Base-by-base conservation (phyloP, 2,329 filamentous ascomycete genomes). In the Berkeleyomyces rouxiae region DNA sequence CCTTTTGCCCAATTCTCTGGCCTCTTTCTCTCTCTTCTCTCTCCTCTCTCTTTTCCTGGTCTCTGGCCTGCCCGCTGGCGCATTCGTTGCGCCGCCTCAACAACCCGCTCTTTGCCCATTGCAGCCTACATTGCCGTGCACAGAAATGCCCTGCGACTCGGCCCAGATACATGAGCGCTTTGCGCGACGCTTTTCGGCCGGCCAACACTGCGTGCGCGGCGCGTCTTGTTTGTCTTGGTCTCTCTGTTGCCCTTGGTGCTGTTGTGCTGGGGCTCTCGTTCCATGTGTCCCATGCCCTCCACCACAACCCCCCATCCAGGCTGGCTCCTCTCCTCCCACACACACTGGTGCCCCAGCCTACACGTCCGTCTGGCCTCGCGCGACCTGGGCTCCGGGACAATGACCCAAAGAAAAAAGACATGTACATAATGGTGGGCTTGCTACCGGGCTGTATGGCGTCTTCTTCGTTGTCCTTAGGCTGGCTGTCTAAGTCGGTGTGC, bases 21-120 rank as follows among this genome's bases (percentile, higher is more conserved):
- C 3, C 9, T 51, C 47, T 33, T 13, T 44, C 42, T 3, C 47
- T n/a, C 46, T 31, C 46, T 31, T 7, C n/a, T 31, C n/a, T 44
- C n/a, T 59, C 0, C n/a, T n/a, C 23, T 36, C 36, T 36, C 13
- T 59, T 33, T 37, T 42, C n/a, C 3, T 42, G 7, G 16, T 31
- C 11, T 10, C 11, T 40, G 13, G 37, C 55, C 7, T 58, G 3
- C 55, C 39, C n/a, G 11, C 47, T 37, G 59, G 59, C 59, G 59
- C 59, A 61, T 61, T 51, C 59, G 11, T 23, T 49, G 59, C 59
- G 59, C 59, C 49, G 59, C 46, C 9, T 9, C 46, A 61, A 13
- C 16, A 49, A 61, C 59, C 59, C 59, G 42, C 39, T 36, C 44
- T 44, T 42, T 7, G 36, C 16, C n/a, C 36, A 13, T 53, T 37